phyloP scores from a whole-genome alignment of 2,329 filamentous ascomycete genomes.

The Aspergillus floridensis region DNA sequence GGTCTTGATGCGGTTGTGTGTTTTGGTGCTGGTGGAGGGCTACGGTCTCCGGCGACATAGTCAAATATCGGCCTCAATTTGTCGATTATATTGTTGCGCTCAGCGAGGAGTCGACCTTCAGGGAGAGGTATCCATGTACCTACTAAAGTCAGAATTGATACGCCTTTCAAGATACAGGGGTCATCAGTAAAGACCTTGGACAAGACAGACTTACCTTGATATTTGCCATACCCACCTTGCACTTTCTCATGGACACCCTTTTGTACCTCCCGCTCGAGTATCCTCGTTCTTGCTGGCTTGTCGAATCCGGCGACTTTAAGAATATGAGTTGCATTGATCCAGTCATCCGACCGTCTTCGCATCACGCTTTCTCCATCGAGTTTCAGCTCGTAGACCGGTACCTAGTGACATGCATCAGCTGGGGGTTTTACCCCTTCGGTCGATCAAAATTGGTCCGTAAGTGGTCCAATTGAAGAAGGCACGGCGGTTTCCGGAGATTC shows the following conservation, averaged over 20 bases:
- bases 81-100: conserved; percentile 81
- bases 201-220: conserved; percentile 64
- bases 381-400: conserved; percentile 92
- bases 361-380: conserved; percentile 90
- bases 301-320: conserved; percentile 96
- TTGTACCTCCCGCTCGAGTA: conserved; percentile 93
- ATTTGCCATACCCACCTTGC: conserved; percentile 97
- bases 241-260: conserved; percentile 97
- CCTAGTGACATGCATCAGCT: conserved; percentile 51
- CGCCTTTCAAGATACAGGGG: neutral
- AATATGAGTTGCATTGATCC: conserved; percentile 99
- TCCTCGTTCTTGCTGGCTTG: conserved; percentile 91
- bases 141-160: conserved; percentile 34
- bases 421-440: neutral
- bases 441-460: neutral
- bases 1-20: conserved; percentile 78
- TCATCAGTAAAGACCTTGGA: neutral
- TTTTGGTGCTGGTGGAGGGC: conserved; percentile 88
- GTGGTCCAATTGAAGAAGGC: neutral
- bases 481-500: neutral
- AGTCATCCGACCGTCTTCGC: conserved; percentile 88
- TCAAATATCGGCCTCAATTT: conserved; percentile 86
- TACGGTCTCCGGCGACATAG: conserved; percentile 77
- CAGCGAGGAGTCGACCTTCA: conserved; percentile 75
- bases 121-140: conserved; percentile 94